Evolutionary conservation across 257 asterid species (phyloP), one percentile per base, ranked within the genome.

Genomic region (Fraxinus excelsior): DNA sequence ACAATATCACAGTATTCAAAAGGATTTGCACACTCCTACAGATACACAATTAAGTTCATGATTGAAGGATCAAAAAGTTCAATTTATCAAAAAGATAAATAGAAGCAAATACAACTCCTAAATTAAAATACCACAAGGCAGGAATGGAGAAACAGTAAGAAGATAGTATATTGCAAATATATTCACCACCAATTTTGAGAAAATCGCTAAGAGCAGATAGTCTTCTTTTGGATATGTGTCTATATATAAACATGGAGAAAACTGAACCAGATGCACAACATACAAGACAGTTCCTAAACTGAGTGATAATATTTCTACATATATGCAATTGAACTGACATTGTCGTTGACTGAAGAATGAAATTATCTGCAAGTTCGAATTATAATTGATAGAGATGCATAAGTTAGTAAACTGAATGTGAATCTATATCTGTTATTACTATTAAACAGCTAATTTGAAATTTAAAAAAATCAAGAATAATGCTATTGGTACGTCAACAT

Each of bases 1-100:
- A 93, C 96, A 65, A 93, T 67, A 80, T 93, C 96, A 82, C 97
- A 93, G 73, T 87, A 85, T 70, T 93, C 93, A 81, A 93, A 91
- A 64, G 98, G 98, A 76, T 88, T 92, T 21, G 78, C 85, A 79
- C 92, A 87, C 80, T 89, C 96, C 97, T 92, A 91, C 75, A 83
- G 53, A 7, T 19, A 79, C 67, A 73, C 34, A 72, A 74, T 13
- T 53, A 49, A 29, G 29, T 40, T 71, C 44, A 53, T 18, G 23
- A 71, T 79, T 70, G 79, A 49, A 40, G 35, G 44, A 38, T 28
- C 64, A 34, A 40, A 51, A 46, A 38, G 67, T 25, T 34, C 40
- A 51, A 66, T 38, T 56, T 56, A 19, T 71, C 71, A 78, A 42
- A 37, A 67, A 12, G 71, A 16, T 7, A 73, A 18, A 40, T 65